Percentiles rank a stretch among this genome's conserved stretches.
phyloP scores from a whole-genome alignment of 1,139 yeast species.

The Nakaseomyces bracarensis region DNA sequence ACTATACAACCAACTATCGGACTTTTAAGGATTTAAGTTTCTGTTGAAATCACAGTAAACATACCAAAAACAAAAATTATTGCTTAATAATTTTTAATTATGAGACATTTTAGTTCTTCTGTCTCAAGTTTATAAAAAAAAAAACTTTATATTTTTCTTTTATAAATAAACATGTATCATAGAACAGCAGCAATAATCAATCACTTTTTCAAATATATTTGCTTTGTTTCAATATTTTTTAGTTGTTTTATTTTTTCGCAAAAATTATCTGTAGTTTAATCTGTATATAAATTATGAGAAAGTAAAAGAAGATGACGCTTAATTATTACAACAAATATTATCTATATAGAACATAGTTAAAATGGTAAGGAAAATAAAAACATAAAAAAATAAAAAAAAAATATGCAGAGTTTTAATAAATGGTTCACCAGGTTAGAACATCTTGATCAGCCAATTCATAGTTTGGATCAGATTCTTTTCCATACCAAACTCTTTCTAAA shows the following conservation, averaged over 20 bases:
- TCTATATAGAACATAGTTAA: background rate
- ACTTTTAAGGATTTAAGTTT: background rate
- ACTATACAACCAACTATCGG: background rate
- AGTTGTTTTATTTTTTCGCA: too few species aligned
- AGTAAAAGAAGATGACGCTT: conserved; percentile 1
- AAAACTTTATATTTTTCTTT: background rate
- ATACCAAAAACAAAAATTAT: too few species aligned
- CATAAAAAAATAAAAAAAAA: background rate
- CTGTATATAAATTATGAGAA: too few species aligned
- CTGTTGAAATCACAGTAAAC: too few species aligned
- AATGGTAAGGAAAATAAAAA: background rate
- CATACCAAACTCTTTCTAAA: conserved; percentile 31
- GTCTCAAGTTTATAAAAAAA: background rate
- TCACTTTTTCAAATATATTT: background rate
- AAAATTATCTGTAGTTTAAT: too few species aligned
- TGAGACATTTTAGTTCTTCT: background rate
- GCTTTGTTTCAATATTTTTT: background rate
- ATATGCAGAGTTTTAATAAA: background rate
- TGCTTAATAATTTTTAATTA: background rate
- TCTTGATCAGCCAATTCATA: conserved; percentile 29
- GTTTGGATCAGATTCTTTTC: conserved; percentile 15
- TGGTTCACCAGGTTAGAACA: conserved; percentile 28
- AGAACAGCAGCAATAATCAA: background rate
- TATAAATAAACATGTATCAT: conserved; percentile 5
- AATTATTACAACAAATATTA: background rate